phyloP scores from a whole-genome alignment of 805 yeast species.

The Sugiyamaella americana region DNA sequence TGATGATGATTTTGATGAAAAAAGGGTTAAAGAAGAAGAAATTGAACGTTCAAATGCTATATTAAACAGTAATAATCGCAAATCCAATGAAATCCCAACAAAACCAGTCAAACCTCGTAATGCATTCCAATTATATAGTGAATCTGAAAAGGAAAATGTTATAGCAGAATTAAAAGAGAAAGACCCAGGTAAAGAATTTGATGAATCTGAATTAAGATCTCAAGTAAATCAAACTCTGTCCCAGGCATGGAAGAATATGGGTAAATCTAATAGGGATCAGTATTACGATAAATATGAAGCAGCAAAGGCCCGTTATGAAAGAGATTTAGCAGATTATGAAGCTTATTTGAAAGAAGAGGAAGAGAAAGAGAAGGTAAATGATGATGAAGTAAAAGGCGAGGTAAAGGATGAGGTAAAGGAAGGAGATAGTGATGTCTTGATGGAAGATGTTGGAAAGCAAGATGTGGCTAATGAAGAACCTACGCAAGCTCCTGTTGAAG shows the following conservation, averaged over 20 bases:
- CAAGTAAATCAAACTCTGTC: slow-evolving; percentile 50
- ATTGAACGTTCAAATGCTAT: background rate
- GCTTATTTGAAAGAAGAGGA: too few species aligned
- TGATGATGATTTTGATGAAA: background rate
- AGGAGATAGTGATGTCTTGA: too few species aligned
- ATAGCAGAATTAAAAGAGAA: slow-evolving; percentile 52
- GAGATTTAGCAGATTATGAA: slow-evolving; percentile 68
- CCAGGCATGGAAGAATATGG: slow-evolving; percentile 65
- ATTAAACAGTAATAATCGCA: slow-evolving; percentile 28
- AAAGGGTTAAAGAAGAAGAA: background rate
- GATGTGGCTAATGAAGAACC: too few species aligned
- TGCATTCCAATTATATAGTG: slow-evolving; percentile 84
- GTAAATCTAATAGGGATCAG: slow-evolving; percentile 50
- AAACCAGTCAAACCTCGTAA: slow-evolving; percentile 86
- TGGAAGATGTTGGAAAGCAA: too few species aligned
- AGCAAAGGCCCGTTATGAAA: slow-evolving; percentile 67
- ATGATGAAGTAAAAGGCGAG: too few species aligned
- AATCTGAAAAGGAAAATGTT: slow-evolving; percentile 70
- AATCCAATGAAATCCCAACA: slow-evolving; percentile 46
- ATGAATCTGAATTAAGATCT: slow-evolving; percentile 54
- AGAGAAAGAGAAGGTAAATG: too few species aligned
- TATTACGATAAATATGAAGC: slow-evolving; percentile 70
- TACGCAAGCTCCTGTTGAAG: too few species aligned
- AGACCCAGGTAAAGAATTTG: slow-evolving; percentile 43
- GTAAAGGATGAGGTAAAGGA: too few species aligned